Conservation (phyloP, 2,329 filamentous ascomycete genomes). For the Tolypocladium endophyticum region DNA sequence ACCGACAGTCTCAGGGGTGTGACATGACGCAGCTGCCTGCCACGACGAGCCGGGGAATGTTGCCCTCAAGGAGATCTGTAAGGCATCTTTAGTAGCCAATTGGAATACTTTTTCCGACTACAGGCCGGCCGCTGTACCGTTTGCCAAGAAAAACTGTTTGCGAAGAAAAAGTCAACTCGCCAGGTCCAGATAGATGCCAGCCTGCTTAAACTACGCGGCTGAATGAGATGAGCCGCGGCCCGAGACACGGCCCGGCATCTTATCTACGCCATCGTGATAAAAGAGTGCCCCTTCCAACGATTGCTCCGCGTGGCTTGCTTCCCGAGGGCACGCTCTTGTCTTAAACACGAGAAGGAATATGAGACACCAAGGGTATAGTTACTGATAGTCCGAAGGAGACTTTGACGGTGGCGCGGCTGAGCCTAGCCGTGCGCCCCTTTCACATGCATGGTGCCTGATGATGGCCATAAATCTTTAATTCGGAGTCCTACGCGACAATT, state of each 20-base stretch:
- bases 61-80: neutral
- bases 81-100: too few relatives aligned
- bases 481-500: neutral
- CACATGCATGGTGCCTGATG: too few relatives aligned
- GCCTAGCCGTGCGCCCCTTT: too few relatives aligned
- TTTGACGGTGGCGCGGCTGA: neutral
- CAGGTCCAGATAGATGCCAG: neutral
- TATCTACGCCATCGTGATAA: neutral
- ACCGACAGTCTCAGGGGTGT: neutral
- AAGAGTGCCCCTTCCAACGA: neutral
- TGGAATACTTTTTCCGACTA: neutral
- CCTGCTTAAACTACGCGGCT: neutral
- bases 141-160: neutral
- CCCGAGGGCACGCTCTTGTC: neutral
- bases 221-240: neutral
- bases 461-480: neutral
- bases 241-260: neutral
- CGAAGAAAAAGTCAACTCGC: too few relatives aligned
- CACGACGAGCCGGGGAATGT: neutral
- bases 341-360: neutral
- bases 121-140: neutral
- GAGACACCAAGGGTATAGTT: neutral
- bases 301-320: neutral
- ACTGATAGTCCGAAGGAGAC: neutral
- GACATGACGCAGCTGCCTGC: neutral